These are phyloP conservation scores for Phytophthora lateralis DNA, from an alignment of 352 stramenopile genomes.

Conservation along the genomic window DNA sequence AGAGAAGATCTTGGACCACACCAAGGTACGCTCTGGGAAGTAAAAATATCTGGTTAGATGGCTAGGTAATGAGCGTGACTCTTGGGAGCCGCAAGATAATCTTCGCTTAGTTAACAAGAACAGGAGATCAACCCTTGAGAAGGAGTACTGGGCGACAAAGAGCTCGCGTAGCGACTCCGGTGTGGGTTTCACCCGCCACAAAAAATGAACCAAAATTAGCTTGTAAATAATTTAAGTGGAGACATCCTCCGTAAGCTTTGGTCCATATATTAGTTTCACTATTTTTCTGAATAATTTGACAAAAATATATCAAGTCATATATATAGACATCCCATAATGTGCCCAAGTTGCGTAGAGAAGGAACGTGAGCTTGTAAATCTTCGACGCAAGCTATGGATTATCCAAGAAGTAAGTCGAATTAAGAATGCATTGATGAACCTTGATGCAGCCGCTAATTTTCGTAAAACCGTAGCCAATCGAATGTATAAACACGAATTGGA, in stretches of 20 bases:
- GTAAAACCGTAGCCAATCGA: constrained; percentile 3
- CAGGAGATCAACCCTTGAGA: not conserved
- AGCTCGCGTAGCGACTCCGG: too few relatives aligned
- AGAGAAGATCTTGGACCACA: constrained; percentile 22
- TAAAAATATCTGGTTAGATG: constrained; percentile 39
- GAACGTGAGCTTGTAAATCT: constrained; percentile 9
- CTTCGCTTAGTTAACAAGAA: constrained; percentile 22
- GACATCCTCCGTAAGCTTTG: not conserved
- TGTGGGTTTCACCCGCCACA: too few relatives aligned
- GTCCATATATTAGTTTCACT: not conserved
- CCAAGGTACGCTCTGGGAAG: constrained; percentile 17
- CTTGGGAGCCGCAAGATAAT: constrained; percentile 28
- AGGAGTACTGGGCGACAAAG: not conserved
- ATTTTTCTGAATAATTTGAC: constrained; percentile 11
- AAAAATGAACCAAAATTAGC: constrained; percentile 6
- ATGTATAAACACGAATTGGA: constrained; percentile 5
- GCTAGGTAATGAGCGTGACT: constrained; percentile 21
- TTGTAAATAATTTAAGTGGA: constrained; percentile 2
- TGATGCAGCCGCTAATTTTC: constrained; percentile 10
- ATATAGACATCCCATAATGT: constrained; percentile 9
- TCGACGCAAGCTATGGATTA: constrained; percentile 14
- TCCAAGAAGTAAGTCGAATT: constrained; percentile 13
- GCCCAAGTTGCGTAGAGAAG: constrained; percentile 8
- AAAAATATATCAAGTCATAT: too few relatives aligned
- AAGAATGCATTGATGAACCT: constrained; percentile 8